Evolutionary conservation across 495 filamentous ascomycete genomes (phyloP).

Genomic region (Penicillium pancosmium): DNA sequence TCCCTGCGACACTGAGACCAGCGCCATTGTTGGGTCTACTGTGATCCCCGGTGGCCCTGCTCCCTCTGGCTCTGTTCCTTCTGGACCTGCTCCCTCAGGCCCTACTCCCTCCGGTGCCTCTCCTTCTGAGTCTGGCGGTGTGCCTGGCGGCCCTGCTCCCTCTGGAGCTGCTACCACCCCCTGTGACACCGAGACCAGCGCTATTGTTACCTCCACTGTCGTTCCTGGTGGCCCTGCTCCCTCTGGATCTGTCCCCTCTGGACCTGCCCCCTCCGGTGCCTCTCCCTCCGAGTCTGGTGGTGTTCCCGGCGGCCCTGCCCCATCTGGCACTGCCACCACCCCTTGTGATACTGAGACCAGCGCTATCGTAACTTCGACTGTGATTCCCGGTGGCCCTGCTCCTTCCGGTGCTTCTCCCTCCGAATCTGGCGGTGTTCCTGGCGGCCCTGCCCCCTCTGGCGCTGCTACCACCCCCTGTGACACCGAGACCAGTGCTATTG

Average conservation of each 20-base stretch:
- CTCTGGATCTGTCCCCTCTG: constrained; percentile 2
- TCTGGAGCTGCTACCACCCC: constrained; percentile 21
- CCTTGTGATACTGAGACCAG: constrained; percentile 26
- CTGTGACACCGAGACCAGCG: constrained; percentile 5
- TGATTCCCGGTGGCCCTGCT: constrained; percentile 14
- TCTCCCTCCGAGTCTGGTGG: constrained; percentile 10
- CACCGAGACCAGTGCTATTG: constrained; percentile 20
- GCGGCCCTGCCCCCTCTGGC: constrained; percentile 15
- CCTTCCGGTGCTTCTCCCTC: constrained; percentile 6
- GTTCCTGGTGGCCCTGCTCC: constrained; percentile 12
- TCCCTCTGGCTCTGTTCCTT: constrained; percentile 15
- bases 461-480: constrained; percentile 21
- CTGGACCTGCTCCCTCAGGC: no score
- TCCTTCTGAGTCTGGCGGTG: constrained; percentile 10
- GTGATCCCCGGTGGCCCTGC: constrained; percentile 27
- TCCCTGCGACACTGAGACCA: constrained; percentile 27
- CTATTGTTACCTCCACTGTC: constrained; percentile 10
- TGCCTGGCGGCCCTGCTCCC: constrained; percentile 13
- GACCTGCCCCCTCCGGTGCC: not conserved
- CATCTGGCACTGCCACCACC: constrained; percentile 17
- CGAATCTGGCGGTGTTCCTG: constrained; percentile 9
- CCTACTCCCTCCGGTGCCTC: constrained; percentile 6
- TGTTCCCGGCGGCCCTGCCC: constrained; percentile 11
- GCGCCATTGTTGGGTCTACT: constrained; percentile 10
- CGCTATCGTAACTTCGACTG: constrained; percentile 11